These are phyloP conservation scores for Juglanconis juglandina DNA, from an alignment of 2,329 filamentous ascomycete species.

Conservation along the genomic window DNA sequence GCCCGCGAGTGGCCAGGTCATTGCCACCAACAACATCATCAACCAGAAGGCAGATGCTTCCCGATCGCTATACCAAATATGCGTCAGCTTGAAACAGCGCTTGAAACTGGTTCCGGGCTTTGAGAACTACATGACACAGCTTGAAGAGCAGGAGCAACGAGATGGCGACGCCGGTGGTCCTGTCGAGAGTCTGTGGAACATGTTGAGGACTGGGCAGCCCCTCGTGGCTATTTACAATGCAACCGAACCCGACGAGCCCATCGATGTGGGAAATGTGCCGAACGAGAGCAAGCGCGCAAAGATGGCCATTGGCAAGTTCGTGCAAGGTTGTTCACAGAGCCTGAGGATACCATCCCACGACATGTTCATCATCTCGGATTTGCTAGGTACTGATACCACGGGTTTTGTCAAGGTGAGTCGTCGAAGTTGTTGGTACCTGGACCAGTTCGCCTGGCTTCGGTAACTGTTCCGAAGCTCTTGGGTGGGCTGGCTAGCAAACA, in stretches of 20 bases:
- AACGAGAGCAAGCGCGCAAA: constrained; percentile 76
- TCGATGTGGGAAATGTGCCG: constrained; percentile 61
- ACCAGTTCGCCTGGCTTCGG: too few species aligned
- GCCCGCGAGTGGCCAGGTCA: constrained; percentile 56
- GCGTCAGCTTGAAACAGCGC: constrained; percentile 77
- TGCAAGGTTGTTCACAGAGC: constrained; percentile 82
- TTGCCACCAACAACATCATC: constrained; percentile 90
- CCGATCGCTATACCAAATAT: constrained; percentile 91
- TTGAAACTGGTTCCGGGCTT: constrained; percentile 82
- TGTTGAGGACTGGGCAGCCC: constrained; percentile 78
- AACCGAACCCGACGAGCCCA: constrained; percentile 64
- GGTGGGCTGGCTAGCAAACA: not conserved
- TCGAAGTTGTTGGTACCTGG: not conserved
- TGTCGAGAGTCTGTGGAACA: constrained; percentile 86
- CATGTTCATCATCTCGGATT: constrained; percentile 86
- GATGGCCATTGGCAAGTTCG: constrained; percentile 85
- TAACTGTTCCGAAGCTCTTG: too few species aligned
- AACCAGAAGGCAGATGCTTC: constrained; percentile 93
- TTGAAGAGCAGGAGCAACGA: constrained; percentile 63
- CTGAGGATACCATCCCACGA: constrained; percentile 75
- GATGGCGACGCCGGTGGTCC: constrained; percentile 66
- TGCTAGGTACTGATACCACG: constrained; percentile 91
- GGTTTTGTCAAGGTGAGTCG: constrained; percentile 82
- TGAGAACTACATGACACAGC: constrained; percentile 67
- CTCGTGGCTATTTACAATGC: constrained; percentile 87